phyloP scores from a whole-genome alignment of 805 yeast genomes.

The Nakazawaea anatomiae region DNA sequence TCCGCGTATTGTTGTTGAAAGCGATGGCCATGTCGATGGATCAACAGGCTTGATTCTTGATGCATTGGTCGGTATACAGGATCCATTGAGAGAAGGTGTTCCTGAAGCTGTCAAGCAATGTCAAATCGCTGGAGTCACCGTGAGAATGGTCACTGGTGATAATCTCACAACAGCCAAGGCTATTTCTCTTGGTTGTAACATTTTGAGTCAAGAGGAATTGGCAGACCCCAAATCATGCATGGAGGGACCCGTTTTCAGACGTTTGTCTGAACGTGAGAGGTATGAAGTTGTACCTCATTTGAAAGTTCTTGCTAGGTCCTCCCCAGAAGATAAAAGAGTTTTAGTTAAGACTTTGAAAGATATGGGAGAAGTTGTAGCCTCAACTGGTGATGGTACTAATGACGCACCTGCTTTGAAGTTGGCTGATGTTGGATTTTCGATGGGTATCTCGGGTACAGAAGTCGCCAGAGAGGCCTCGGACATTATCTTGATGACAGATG shows the following conservation, averaged over 20 bases:
- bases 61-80: constrained; percentile 87
- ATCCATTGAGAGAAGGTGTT: constrained; percentile 89
- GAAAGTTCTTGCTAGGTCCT: constrained; percentile 85
- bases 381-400: constrained; percentile 98
- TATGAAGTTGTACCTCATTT: constrained; percentile 60
- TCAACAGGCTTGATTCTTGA: constrained; percentile 46
- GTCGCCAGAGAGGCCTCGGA: constrained; percentile 98
- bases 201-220: constrained; percentile 47
- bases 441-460: constrained; percentile 98
- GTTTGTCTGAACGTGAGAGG: constrained; percentile 53
- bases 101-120: constrained; percentile 84
- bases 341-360: constrained; percentile 75
- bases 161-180: constrained; percentile 88
- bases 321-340: constrained; percentile 91
- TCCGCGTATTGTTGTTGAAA: constrained; percentile 23
- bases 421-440: constrained; percentile 97
- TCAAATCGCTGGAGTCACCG: constrained; percentile 86
- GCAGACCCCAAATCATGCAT: constrained; percentile 57
- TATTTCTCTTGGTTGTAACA: constrained; percentile 83
- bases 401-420: constrained; percentile 96
- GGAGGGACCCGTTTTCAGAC: constrained; percentile 92
- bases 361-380: constrained; percentile 93
- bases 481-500: constrained; percentile 88
- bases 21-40: constrained; percentile 4
- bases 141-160: constrained; percentile 98